These are phyloP conservation scores for Amanita polypyramis DNA, from an alignment of 768 basidiomycete species.

Conservation along the genomic window DNA sequence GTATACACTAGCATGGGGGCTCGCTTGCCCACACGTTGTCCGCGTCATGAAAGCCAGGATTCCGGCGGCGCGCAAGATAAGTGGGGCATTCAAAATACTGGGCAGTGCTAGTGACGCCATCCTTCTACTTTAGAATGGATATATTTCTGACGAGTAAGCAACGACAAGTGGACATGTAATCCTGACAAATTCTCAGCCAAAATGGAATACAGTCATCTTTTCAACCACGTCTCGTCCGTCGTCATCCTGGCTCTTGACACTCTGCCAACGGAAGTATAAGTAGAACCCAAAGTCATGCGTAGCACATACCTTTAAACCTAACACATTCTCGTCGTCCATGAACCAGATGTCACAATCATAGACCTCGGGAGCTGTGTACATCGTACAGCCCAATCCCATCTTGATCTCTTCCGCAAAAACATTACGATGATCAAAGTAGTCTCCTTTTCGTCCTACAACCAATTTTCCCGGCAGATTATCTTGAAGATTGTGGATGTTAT, in stretches of 20 bases:
- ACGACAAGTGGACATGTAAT: no score
- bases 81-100: no score
- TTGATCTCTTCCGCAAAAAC: constrained; percentile 18
- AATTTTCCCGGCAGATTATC: neutral
- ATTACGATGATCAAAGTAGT: constrained; percentile 3
- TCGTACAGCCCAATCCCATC: constrained; percentile 17
- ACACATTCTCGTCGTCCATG: constrained; percentile 30
- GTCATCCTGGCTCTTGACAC: no score
- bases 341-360: constrained; percentile 22
- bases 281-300: neutral
- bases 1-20: no score
- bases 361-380: neutral
- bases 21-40: no score
- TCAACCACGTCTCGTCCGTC: neutral
- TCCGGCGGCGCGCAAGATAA: no score
- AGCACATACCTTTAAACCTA: constrained; percentile 23
- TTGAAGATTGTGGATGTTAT: neutral
- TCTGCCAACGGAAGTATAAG: neutral
- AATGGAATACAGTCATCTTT: neutral
- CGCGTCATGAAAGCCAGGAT: no score
- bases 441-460: neutral
- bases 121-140: no score
- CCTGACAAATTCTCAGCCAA: neutral
- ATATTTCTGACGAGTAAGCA: no score
- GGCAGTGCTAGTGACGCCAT: no score